A percentile compares a stretch with the other conserved stretches of the same genome.
Conservation (phyloP, 1,284 basidiomycete genomes). For the Trametes versicolor region DNA sequence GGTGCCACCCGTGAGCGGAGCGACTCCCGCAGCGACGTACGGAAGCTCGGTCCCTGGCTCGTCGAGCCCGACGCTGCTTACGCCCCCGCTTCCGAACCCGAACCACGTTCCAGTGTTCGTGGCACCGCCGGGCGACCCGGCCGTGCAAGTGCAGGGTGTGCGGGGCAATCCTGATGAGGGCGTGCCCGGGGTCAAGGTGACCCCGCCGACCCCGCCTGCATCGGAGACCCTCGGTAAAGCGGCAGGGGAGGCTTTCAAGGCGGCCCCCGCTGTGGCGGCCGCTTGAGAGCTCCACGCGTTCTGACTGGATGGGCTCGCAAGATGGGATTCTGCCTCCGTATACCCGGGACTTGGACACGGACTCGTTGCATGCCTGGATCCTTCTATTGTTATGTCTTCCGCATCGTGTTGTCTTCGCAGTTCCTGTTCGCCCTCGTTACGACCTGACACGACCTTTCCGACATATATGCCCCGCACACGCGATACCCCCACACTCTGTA, state of each 20-base stretch:
- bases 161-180: conserved; percentile 25
- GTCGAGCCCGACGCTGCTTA: conserved; percentile 24
- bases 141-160: conserved; percentile 20
- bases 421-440: neutral
- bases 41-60: neutral
- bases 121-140: conserved; percentile 24
- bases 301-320: no score
- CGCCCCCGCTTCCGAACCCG: conserved; percentile 24
- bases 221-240: conserved; percentile 31
- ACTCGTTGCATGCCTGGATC: neutral
- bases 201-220: conserved; percentile 43
- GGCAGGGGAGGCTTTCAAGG: conserved; percentile 11
- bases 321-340: neutral
- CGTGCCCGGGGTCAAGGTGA: conserved; percentile 41
- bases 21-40: conserved; percentile 8
- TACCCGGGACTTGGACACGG: neutral
- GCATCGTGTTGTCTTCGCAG: neutral
- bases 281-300: neutral
- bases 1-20: conserved; percentile 14
- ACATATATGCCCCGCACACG: neutral
- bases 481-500: neutral
- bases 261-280: conserved; percentile 3
- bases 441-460: neutral
- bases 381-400: conserved; percentile 2
- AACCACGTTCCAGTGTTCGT: conserved; percentile 27